These are phyloP conservation scores for Diaporthe longicolla DNA, from an alignment of 2,329 filamentous ascomycete species.

Conservation along the genomic window DNA sequence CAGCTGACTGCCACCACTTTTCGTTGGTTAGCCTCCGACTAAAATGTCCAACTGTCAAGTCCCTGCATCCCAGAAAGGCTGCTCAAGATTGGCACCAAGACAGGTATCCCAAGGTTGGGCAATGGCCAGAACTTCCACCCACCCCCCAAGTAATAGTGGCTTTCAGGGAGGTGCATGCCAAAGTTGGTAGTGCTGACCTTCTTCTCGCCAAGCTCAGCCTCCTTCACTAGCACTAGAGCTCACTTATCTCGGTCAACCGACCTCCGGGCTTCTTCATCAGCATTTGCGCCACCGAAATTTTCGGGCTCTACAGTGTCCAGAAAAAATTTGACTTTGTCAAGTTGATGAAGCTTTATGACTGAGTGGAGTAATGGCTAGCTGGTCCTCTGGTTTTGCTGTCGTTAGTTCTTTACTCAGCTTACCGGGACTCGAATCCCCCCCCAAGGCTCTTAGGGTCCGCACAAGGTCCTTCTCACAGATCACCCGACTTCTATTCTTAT, in stretches of 20 bases:
- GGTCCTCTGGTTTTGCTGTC: not conserved
- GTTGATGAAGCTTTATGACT: not conserved
- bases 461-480: not conserved
- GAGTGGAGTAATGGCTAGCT: not conserved
- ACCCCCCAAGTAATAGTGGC: not conserved
- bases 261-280: not conserved
- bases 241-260: not conserved
- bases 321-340: not conserved
- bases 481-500: not conserved
- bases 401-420: not conserved
- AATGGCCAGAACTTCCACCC: not conserved
- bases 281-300: not conserved
- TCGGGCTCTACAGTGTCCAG: too few species aligned
- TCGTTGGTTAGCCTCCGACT: not conserved
- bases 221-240: conserved; percentile 5
- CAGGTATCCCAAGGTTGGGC: not conserved
- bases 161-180: not conserved
- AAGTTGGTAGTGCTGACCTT: conserved; percentile 14
- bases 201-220: conserved; percentile 29
- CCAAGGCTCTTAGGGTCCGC: not conserved
- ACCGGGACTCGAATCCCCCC: not conserved
- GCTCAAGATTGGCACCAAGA: not conserved
- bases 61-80: not conserved
- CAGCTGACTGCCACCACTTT: conserved; percentile 25
- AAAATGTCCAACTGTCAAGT: not conserved